Percentiles rank a stretch among this genome's conserved stretches.
phyloP scores from a whole-genome alignment of 805 yeast genomes.

The Lipomyces kockii region DNA sequence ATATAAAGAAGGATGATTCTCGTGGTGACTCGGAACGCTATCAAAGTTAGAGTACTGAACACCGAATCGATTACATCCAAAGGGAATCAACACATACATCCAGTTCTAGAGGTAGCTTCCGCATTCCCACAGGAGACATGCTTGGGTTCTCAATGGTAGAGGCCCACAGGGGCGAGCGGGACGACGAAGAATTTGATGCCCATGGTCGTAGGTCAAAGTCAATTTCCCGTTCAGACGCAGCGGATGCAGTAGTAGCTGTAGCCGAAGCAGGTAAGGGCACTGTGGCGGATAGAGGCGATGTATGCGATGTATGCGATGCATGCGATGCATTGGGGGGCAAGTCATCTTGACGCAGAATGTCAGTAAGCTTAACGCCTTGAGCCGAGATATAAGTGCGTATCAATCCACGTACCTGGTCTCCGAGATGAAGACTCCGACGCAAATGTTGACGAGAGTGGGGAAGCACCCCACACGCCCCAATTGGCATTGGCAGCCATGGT shows the following conservation, averaged over 20 bases:
- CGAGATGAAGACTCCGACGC: slow-evolving; percentile 4
- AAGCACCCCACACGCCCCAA: slow-evolving; percentile 37
- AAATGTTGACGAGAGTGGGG: slow-evolving; percentile 25
- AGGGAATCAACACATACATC: slow-evolving; percentile 21
- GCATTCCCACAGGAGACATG: slow-evolving; percentile 29
- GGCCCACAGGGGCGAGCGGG: slow-evolving; percentile 37
- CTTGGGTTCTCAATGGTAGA: slow-evolving; percentile 13
- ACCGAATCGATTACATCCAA: background rate
- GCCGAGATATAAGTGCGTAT: background rate
- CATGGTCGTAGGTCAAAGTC: slow-evolving; percentile 34
- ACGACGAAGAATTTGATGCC: slow-evolving; percentile 30
- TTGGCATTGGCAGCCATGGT: slow-evolving; percentile 35
- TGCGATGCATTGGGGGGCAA: slow-evolving; percentile 21
- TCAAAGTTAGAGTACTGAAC: background rate
- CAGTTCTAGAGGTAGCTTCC: slow-evolving; percentile 29
- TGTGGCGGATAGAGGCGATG: slow-evolving; percentile 20
- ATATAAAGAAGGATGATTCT: slow-evolving; percentile 22
- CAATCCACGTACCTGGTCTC: slow-evolving; percentile 17
- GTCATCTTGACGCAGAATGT: slow-evolving; percentile 12
- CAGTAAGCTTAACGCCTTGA: background rate
- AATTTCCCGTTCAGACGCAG: slow-evolving; percentile 28
- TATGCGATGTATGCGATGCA: slow-evolving; percentile 7
- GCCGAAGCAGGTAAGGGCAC: slow-evolving; percentile 11
- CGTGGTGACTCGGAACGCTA: slow-evolving; percentile 30
- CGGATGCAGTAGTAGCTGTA: slow-evolving; percentile 5